Evolutionary conservation across 2,329 filamentous ascomycete species (phyloP), one percentile per base, ranked within the genome.

Genomic region (Stachybotrys elegans): DNA sequence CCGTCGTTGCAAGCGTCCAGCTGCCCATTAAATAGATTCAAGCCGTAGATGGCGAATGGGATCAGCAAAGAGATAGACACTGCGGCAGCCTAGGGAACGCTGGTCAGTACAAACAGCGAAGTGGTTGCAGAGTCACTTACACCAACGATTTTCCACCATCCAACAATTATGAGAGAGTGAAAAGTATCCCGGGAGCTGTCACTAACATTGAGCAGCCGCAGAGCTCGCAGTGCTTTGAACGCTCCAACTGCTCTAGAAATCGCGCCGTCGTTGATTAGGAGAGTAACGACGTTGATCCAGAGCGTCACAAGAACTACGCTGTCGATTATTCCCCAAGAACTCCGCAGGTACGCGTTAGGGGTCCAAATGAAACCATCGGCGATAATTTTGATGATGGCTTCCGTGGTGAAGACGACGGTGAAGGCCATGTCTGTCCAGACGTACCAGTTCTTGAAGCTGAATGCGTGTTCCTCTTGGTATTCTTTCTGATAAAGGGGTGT

Each of bases 321-420:
- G 59, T 98, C 93, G 51, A 98, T 96, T 49, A 95, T 83, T 6
- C 93, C 94, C 93, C 93, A 98, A 0, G 91, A 92, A 59, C 92
- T 92, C 56, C 93, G 84, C 62, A 96, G 89, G 61, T 95, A 98
- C 3, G 94, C 94, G 65, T 98, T 96, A 0, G 93, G 93, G 0
- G 93, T 96, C 81, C 88, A 97, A 62, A 96, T 86, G 56, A 95
- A 86, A 7, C 93, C 93, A 67, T 98, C 93, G 0, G 93, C 93
- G 55, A 98, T 82, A 44, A 95, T 83, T 63, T 98, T 98, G 68
- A 98, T 91, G 6, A 83, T 58, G 1, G 91, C 89, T 65, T 98
- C 93, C 6, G 88, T 60, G 0, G 86, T 86, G 67, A 98, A 98
- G 13, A 98, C 67, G 2, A 86, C 65, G 2, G 92, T 90, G 61